phyloP scores from a whole-genome alignment of 2,329 filamentous ascomycete genomes.

The Microdochium paspali region DNA sequence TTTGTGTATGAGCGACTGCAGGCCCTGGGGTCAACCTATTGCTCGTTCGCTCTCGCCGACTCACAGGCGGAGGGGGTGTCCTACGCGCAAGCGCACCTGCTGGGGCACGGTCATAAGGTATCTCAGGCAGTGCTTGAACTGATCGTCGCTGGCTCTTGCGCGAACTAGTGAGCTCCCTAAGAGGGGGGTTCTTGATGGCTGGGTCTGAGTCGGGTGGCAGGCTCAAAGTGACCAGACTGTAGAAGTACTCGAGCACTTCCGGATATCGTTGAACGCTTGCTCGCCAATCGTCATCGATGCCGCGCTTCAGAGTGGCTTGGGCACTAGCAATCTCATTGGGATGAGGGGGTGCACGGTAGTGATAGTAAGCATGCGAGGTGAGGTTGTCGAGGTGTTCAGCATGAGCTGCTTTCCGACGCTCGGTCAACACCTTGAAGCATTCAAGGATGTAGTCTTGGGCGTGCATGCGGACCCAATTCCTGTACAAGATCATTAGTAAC shows the following conservation, averaged over 20 bases:
- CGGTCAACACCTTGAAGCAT: constrained; percentile 52
- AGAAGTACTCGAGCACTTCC: constrained; percentile 76
- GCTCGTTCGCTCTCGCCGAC: neutral
- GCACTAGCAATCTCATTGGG: constrained; percentile 55
- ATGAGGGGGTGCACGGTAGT: constrained; percentile 48
- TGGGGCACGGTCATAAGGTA: constrained; percentile 10
- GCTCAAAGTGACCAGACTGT: constrained; percentile 56
- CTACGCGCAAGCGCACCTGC: constrained; percentile 15
- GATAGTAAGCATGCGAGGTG: constrained; percentile 43
- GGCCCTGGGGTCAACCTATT: neutral
- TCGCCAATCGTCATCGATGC: constrained; percentile 73
- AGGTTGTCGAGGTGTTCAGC: constrained; percentile 45
- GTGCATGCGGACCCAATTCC: constrained; percentile 54
- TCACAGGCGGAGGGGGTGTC: constrained; percentile 23
- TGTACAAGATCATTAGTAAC: constrained; percentile 17
- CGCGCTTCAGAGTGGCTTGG: constrained; percentile 57
- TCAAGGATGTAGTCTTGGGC: constrained; percentile 60
- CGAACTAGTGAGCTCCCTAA: constrained; percentile 41
- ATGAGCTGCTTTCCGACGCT: constrained; percentile 50
- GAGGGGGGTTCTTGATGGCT: constrained; percentile 48
- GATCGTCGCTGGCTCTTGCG: constrained; percentile 36
- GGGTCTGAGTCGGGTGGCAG: constrained; percentile 54
- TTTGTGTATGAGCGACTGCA: neutral
- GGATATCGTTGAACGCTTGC: constrained; percentile 67
- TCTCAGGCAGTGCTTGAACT: constrained; percentile 5